Evolutionary conservation across 768 basidiomycete species (phyloP).

Genomic region (Termitomyces sp.): DNA sequence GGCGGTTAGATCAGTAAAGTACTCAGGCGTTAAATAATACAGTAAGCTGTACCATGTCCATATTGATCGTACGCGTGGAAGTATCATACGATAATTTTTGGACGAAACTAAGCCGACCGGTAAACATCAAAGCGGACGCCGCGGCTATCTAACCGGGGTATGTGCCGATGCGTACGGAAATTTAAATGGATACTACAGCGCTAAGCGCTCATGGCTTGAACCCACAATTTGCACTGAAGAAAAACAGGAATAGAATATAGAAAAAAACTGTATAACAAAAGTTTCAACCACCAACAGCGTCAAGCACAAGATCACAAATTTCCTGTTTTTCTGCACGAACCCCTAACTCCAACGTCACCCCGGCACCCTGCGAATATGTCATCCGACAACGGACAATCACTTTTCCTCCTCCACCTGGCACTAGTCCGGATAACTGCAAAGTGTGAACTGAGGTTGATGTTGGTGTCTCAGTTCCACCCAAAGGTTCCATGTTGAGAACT

Average conservation of each 20-base stretch:
- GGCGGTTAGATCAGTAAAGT: slow-evolving; percentile 5
- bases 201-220: too few relatives aligned
- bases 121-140: slow-evolving; percentile 11
- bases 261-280: slow-evolving; percentile 3
- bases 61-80: slow-evolving; percentile 1
- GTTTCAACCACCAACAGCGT: slow-evolving; percentile 74
- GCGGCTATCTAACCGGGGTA: slow-evolving; percentile 6
- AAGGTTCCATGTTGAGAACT: slow-evolving; percentile 93
- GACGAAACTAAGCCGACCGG: slow-evolving; percentile 14
- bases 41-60: neutral
- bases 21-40: neutral
- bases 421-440: slow-evolving; percentile 87
- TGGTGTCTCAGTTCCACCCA: slow-evolving; percentile 87
- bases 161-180: neutral
- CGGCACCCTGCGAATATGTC: slow-evolving; percentile 87
- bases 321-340: slow-evolving; percentile 91
- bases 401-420: slow-evolving; percentile 93
- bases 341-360: slow-evolving; percentile 88
- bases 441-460: slow-evolving; percentile 87
- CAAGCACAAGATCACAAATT: slow-evolving; percentile 82
- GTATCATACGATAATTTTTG: slow-evolving; percentile 31
- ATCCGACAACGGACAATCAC: slow-evolving; percentile 92
- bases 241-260: slow-evolving; percentile 12
- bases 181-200: neutral
- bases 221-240: slow-evolving; percentile 8